Conservation (phyloP, 2,329 filamentous ascomycete genomes). For the Penicillium brasilianum region DNA sequence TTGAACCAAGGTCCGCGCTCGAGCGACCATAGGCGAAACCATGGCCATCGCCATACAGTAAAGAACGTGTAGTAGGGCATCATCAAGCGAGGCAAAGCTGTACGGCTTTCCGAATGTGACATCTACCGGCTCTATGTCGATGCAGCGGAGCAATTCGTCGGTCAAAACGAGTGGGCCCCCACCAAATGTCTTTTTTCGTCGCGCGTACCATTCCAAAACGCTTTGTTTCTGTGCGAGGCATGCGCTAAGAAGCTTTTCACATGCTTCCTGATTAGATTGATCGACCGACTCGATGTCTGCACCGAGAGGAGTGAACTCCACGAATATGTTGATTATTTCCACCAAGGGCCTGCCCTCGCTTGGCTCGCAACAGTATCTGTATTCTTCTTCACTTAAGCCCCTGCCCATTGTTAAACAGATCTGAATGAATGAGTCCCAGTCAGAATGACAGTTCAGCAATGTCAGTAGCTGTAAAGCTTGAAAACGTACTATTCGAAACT, state of each 20-base stretch:
- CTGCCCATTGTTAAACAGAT: neutral
- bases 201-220: constrained; percentile 2
- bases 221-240: neutral
- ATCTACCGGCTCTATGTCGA: neutral
- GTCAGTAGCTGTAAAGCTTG: no score
- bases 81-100: constrained; percentile 2
- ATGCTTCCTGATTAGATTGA: neutral
- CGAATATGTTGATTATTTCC: constrained; percentile 7
- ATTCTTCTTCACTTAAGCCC: neutral
- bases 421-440: no score
- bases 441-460: no score
- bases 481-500: constrained; percentile 8
- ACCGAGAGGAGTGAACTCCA: constrained; percentile 1
- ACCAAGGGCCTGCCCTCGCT: neutral
- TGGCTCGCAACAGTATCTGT: neutral
- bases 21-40: neutral
- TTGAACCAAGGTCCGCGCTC: neutral
- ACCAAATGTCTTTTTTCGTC: neutral
- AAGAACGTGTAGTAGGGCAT: constrained; percentile 8
- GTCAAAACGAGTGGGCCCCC: neutral
- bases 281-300: neutral
- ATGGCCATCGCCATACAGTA: constrained; percentile 1
- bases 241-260: neutral
- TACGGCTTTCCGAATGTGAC: constrained; percentile 7
- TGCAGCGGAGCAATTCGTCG: neutral